Base-by-base conservation (phyloP, 2,329 filamentous ascomycete genomes). In the Curvularia eragrostidis region DNA sequence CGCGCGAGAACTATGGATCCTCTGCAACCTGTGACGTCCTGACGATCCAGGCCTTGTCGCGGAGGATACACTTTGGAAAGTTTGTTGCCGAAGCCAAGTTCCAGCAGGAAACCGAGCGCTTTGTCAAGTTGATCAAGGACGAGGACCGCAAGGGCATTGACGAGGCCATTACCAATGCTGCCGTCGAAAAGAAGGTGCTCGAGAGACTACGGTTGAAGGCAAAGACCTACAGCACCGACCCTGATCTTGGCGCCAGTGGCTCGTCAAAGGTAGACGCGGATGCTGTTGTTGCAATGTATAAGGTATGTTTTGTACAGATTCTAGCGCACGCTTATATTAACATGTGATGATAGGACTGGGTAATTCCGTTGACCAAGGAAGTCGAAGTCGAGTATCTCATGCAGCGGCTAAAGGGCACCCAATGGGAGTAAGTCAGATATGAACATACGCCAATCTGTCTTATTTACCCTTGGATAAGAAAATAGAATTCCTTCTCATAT, bases 381-480 rank as follows among this genome's bases (percentile, higher is more conserved):
- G 94, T 99, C 39, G 95, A 99, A 82, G 93, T 99, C 9, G 95
- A 99, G 70, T 99, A 99, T 76, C 82, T 99, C 67, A 96, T 99
- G 91, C 92, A 98, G 78, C 86, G 95, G 63, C 81, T 99, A 52
- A 86, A 87, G 67, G 80, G 79, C 3, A 83, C 80, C 0, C 59
- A 82, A 63, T 83, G 81, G 81, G 80, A 81, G 62, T 80, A 59
- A 36, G n/a, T n/a, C n/a, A 46, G 19, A 43, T 8, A 3, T 3
- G 32, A n/a, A 5, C 2, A 24, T 15, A 15, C 15, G 21, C 39
- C 21, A 15, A 15, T 12, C 13, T 24, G 5, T 24, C 15, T 24
- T 42, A 21, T 23, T n/a, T 18, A 13, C 21, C 21, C 3, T 42
- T 42, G 5, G 5, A 24, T n/a, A n/a, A n/a, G n/a, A n/a, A 42